These are phyloP conservation scores for Sodiomyces alkalinus DNA, from an alignment of 2,329 filamentous ascomycete genomes.

Conservation along the genomic window DNA sequence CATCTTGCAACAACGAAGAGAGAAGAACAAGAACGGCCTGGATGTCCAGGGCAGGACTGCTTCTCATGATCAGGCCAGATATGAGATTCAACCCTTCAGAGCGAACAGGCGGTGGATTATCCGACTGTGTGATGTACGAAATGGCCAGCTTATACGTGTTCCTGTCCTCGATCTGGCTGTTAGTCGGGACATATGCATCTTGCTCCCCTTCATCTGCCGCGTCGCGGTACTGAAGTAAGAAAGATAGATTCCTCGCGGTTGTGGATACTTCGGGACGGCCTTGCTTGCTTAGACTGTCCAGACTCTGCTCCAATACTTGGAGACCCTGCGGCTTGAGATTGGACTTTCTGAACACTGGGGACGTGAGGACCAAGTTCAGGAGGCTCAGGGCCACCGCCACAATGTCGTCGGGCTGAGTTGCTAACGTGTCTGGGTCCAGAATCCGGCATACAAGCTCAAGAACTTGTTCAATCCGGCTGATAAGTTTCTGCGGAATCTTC, in stretches of 20 bases:
- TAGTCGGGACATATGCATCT: conserved; percentile 20
- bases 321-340: conserved; percentile 26
- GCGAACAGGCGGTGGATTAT: conserved; percentile 51
- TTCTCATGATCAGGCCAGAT: conserved; percentile 36
- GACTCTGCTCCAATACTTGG: conserved; percentile 28
- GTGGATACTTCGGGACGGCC: conserved; percentile 26
- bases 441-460: conserved; percentile 49
- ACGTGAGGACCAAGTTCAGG: conserved; percentile 43
- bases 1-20: conserved; percentile 46
- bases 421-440: conserved; percentile 28
- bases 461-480: conserved; percentile 47
- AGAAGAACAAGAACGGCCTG: conserved; percentile 47
- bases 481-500: conserved; percentile 45
- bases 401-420: conserved; percentile 29
- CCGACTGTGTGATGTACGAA: conserved; percentile 44
- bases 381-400: conserved; percentile 41
- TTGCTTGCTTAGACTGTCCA: conserved; percentile 26
- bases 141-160: conserved; percentile 48
- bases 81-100: conserved; percentile 49
- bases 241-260: conserved; percentile 39
- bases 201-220: conserved; percentile 31
- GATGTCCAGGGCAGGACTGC: conserved; percentile 49
- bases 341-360: conserved; percentile 37
- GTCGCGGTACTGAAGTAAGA: conserved; percentile 41
- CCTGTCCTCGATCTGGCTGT: conserved; percentile 40